A percentile compares a stretch with the other conserved stretches of the same genome.
phyloP scores from a whole-genome alignment of 495 filamentous ascomycete species.

The Podospora pseudopauciseta region DNA sequence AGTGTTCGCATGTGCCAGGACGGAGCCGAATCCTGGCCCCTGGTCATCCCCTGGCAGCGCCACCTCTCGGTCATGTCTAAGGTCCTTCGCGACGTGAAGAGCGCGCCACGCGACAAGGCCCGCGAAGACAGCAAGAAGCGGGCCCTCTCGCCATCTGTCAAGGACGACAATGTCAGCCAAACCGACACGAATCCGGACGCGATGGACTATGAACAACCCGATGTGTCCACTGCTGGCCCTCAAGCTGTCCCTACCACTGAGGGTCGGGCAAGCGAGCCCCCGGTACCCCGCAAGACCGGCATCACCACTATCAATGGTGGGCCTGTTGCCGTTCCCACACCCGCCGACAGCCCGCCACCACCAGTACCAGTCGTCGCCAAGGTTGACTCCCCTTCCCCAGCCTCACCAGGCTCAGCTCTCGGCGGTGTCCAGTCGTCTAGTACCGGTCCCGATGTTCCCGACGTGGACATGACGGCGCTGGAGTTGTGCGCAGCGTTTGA shows the following conservation, averaged over 20 bases:
- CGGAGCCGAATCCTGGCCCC: slow-evolving; percentile 46
- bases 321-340: slow-evolving; percentile 40
- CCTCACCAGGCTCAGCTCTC: slow-evolving; percentile 29
- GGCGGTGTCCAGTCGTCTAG: slow-evolving; percentile 14
- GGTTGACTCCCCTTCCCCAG: slow-evolving; percentile 39
- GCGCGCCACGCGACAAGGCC: slow-evolving; percentile 20
- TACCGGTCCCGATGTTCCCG: slow-evolving; percentile 27
- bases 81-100: slow-evolving; percentile 42
- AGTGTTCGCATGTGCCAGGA: slow-evolving; percentile 48
- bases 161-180: slow-evolving; percentile 44
- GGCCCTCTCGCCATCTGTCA: slow-evolving; percentile 38
- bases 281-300: slow-evolving; percentile 41
- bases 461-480: slow-evolving; percentile 47
- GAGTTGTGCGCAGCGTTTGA: slow-evolving; percentile 49
- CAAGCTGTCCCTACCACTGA: slow-evolving; percentile 25
- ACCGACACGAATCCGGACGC: slow-evolving; percentile 42
- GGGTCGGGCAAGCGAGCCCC: slow-evolving; percentile 43
- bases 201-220: slow-evolving; percentile 45
- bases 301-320: slow-evolving; percentile 51
- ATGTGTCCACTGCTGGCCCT: slow-evolving; percentile 17
- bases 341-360: slow-evolving; percentile 42
- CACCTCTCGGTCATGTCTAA: slow-evolving; percentile 51
- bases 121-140: slow-evolving; percentile 30
- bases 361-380: slow-evolving; percentile 31
- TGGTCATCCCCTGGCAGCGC: slow-evolving; percentile 49